Conservation (phyloP, 1,284 basidiomycete species). For the Sanghuangporus weigelae region DNA sequence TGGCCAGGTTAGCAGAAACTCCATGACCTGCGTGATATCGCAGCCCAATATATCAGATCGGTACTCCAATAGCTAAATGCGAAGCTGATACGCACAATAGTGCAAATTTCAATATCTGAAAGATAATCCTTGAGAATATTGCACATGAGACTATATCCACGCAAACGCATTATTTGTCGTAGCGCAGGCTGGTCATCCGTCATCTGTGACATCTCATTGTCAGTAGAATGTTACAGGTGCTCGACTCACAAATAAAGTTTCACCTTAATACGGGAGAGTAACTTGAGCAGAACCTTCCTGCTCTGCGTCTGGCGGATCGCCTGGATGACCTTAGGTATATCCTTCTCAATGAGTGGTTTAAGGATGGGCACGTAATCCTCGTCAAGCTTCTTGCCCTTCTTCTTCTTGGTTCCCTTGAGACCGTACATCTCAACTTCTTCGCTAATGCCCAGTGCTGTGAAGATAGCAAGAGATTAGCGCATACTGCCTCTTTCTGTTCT, state of each 20-base stretch:
- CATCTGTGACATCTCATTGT: slow-evolving; percentile 47
- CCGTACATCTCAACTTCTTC: slow-evolving; percentile 82
- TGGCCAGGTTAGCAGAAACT: slow-evolving; percentile 78
- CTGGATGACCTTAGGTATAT: slow-evolving; percentile 88
- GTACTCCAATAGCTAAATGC: neutral
- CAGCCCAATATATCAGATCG: neutral
- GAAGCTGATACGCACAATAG: slow-evolving; percentile 39
- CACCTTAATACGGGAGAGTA: slow-evolving; percentile 85
- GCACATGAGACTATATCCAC: slow-evolving; percentile 91
- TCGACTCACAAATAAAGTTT: slow-evolving; percentile 11
- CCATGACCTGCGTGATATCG: slow-evolving; percentile 50
- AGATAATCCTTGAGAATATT: slow-evolving; percentile 81
- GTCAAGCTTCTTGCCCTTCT: slow-evolving; percentile 88
- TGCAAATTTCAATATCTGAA: slow-evolving; percentile 68
- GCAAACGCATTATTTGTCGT: slow-evolving; percentile 86
- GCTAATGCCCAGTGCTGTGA: slow-evolving; percentile 85
- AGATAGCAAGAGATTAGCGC: slow-evolving; percentile 9
- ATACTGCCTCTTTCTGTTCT: slow-evolving; percentile 3
- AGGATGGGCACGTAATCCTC: slow-evolving; percentile 87
- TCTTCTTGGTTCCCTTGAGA: slow-evolving; percentile 87
- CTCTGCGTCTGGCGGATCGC: slow-evolving; percentile 89
- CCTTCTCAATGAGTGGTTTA: slow-evolving; percentile 70
- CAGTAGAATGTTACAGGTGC: neutral
- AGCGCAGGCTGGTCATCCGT: slow-evolving; percentile 80
- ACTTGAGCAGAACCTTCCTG: slow-evolving; percentile 75